Percentiles rank a stretch among this genome's conserved stretches.
These are phyloP conservation scores for Colletotrichum theobromicola DNA, from an alignment of 2,329 filamentous ascomycete genomes.

Conservation along the genomic window DNA sequence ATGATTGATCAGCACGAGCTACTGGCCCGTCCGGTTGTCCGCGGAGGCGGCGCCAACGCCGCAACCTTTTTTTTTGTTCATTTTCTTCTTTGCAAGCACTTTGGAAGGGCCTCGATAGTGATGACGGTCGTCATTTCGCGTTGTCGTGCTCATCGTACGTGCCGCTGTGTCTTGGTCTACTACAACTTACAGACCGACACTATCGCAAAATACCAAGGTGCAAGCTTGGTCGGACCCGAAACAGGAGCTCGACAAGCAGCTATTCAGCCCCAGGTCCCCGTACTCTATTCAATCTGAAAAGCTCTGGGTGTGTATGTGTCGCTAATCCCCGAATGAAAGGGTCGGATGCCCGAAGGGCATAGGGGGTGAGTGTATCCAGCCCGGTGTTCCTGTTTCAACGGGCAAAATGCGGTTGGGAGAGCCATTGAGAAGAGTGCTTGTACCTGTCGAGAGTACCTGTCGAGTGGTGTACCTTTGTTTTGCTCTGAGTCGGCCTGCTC, in stretches of 20 bases:
- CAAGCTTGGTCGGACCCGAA: neutral
- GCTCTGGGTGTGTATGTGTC: constrained; percentile 7
- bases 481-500: neutral
- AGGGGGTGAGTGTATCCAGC: constrained; percentile 9
- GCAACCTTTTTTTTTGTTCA: neutral
- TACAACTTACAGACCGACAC: neutral
- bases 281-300: neutral
- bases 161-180: neutral
- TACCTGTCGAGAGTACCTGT: neutral
- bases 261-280: neutral
- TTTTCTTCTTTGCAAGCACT: neutral
- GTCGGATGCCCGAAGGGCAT: neutral
- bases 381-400: constrained; percentile 11
- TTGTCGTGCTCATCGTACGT: neutral
- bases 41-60: constrained; percentile 3
- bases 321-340: neutral
- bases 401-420: neutral
- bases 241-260: neutral
- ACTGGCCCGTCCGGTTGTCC: neutral
- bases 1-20: neutral
- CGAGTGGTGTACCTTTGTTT: neutral
- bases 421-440: neutral
- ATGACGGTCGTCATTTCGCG: neutral
- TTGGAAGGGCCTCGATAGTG: neutral
- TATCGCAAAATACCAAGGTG: neutral